Evolutionary conservation across 768 basidiomycete species (phyloP).

Genomic region (Macrocybe gigantea): DNA sequence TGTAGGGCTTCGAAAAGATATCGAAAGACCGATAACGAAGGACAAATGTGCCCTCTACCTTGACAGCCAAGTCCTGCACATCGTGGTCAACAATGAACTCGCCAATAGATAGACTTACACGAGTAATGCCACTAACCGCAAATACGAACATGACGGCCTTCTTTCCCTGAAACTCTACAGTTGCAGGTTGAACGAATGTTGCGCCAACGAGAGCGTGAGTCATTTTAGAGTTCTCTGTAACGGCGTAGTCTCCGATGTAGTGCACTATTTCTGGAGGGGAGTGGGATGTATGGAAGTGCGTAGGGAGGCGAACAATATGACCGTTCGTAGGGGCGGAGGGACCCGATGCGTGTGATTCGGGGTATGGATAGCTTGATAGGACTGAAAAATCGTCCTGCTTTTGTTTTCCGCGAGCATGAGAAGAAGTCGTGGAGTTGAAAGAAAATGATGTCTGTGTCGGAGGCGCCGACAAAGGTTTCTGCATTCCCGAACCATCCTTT

Average conservation of each 20-base stretch:
- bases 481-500: too few relatives aligned
- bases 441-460: too few relatives aligned
- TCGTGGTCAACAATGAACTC: background rate
- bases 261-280: conserved; percentile 34
- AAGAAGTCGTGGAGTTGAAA: too few relatives aligned
- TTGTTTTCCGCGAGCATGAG: too few relatives aligned
- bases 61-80: conserved; percentile 63
- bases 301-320: background rate
- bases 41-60: conserved; percentile 59
- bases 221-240: conserved; percentile 45
- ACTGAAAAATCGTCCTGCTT: too few relatives aligned
- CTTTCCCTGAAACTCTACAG: conserved; percentile 51
- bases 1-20: conserved; percentile 37
- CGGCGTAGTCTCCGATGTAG: conserved; percentile 29
- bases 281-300: conserved; percentile 5
- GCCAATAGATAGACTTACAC: background rate
- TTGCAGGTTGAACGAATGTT: conserved; percentile 52
- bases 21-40: conserved; percentile 65
- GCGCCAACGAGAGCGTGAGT: conserved; percentile 53
- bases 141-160: conserved; percentile 60
- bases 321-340: conserved; percentile 6
- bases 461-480: too few relatives aligned
- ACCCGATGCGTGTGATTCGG: background rate
- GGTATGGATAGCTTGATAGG: background rate
- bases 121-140: conserved; percentile 34